These are phyloP conservation scores for Conticribra guillardii DNA, from an alignment of 108 stramenopile genomes.

Conservation along the genomic window DNA sequence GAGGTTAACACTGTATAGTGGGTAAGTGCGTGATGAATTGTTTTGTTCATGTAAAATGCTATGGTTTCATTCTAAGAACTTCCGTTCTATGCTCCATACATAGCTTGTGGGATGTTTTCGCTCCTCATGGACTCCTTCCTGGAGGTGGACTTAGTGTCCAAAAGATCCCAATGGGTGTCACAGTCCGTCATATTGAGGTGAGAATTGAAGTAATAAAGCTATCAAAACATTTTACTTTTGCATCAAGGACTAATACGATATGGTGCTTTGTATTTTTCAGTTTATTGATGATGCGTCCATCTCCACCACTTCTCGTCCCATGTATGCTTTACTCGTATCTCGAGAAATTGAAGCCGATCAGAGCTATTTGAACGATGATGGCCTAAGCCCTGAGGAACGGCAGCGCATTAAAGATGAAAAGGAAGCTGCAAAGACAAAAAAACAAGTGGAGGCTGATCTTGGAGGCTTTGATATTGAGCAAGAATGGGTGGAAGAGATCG, in stretches of 20 bases:
- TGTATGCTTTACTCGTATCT: conserved; percentile 83
- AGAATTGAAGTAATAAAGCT: background rate
- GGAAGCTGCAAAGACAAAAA: conserved; percentile 72
- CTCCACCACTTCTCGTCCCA: conserved; percentile 64
- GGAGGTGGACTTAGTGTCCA: conserved; percentile 79
- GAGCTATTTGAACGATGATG: conserved; percentile 77
- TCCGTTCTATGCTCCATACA: background rate
- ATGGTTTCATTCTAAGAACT: background rate
- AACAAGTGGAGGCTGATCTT: conserved; percentile 90
- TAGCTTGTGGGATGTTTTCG: conserved; percentile 56
- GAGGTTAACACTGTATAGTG: conserved; percentile 74
- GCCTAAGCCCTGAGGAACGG: conserved; percentile 75
- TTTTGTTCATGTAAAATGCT: background rate
- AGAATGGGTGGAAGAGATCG: conserved; percentile 91
- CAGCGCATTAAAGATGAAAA: conserved; percentile 75
- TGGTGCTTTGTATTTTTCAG: conserved; percentile 4
- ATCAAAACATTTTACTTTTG: too few species aligned
- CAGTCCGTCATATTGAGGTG: conserved; percentile 69
- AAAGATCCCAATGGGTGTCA: conserved; percentile 79
- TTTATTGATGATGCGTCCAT: conserved; percentile 74
- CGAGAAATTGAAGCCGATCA: conserved; percentile 78
- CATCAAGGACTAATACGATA: too few species aligned
- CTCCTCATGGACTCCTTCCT: conserved; percentile 69
- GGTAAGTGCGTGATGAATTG: conserved; percentile 48
- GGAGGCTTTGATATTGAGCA: conserved; percentile 91